Percentiles rank a stretch among this genome's conserved stretches.
phyloP scores from a whole-genome alignment of 2,329 filamentous ascomycete genomes.

The Epichloe coenophiala region DNA sequence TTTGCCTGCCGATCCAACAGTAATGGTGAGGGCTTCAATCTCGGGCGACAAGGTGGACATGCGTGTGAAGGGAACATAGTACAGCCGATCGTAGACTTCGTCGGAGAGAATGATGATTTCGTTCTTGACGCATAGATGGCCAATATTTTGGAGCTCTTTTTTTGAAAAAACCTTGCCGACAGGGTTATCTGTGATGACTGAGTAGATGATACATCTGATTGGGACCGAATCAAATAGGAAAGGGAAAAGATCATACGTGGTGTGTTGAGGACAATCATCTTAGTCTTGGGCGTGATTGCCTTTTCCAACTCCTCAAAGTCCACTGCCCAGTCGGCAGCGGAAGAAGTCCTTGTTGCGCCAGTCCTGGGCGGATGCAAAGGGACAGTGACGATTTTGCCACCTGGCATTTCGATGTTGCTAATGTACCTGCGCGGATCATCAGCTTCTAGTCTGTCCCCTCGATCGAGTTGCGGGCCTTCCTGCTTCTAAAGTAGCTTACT shows the following conservation, averaged over 20 bases:
- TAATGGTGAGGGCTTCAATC: conserved; percentile 75
- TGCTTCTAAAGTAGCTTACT: conserved; percentile 32
- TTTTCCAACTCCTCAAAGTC: conserved; percentile 71
- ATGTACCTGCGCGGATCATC: conserved; percentile 41
- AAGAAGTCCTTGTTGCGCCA: conserved; percentile 66
- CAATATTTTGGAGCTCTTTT: conserved; percentile 72
- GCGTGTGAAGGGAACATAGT: conserved; percentile 88
- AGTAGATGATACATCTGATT: not conserved
- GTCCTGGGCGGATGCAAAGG: conserved; percentile 81
- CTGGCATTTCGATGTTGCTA: conserved; percentile 96
- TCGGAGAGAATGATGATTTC: conserved; percentile 88
- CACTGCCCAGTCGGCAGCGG: conserved; percentile 77
- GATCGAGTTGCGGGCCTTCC: not conserved
- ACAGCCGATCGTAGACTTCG: conserved; percentile 89
- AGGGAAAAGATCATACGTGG: conserved; percentile 31
- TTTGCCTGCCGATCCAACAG: conserved; percentile 92
- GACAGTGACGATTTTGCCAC: conserved; percentile 88
- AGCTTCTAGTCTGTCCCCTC: not conserved
- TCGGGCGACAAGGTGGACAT: conserved; percentile 85
- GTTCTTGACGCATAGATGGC: conserved; percentile 79
- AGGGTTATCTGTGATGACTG: conserved; percentile 57
- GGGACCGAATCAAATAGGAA: not conserved
- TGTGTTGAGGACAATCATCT: conserved; percentile 89
- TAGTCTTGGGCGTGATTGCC: conserved; percentile 73
- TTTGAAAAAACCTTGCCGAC: conserved; percentile 90